phyloP scores from a whole-genome alignment of 192 early-diverging fungal genomes.

The Martensiomyces pterosporus region DNA sequence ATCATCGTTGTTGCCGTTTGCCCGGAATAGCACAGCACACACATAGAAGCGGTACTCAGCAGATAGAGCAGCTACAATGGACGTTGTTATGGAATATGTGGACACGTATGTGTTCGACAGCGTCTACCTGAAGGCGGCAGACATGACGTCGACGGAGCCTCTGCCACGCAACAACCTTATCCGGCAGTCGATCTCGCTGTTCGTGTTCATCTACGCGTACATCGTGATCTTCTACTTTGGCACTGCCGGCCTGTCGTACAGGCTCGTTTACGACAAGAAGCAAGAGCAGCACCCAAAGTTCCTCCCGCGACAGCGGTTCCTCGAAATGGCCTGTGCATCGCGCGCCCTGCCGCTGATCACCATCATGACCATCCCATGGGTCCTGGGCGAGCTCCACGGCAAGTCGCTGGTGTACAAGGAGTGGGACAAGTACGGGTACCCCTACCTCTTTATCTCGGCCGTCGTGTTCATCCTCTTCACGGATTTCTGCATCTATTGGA shows the following conservation, averaged over 20 bases:
- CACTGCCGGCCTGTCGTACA: slow-evolving; percentile 74
- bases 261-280: slow-evolving; percentile 81
- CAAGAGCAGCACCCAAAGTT: slow-evolving; percentile 93
- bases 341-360: slow-evolving; percentile 78
- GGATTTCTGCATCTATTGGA: slow-evolving; percentile 95
- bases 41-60: too few relatives aligned
- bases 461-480: slow-evolving; percentile 84
- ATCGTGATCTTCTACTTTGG: slow-evolving; percentile 77
- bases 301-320: slow-evolving; percentile 81
- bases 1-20: too few relatives aligned
- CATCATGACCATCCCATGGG: slow-evolving; percentile 85
- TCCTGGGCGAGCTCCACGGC: slow-evolving; percentile 83
- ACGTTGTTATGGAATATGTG: slow-evolving; percentile 57
- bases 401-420: slow-evolving; percentile 82
- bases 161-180: slow-evolving; percentile 58
- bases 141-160: slow-evolving; percentile 37
- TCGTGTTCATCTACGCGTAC: slow-evolving; percentile 66
- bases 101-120: slow-evolving; percentile 64
- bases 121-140: slow-evolving; percentile 54
- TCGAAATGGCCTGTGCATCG: slow-evolving; percentile 79
- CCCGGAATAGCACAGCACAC: too few relatives aligned
- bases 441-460: slow-evolving; percentile 65
- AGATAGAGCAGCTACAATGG: too few relatives aligned
- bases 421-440: slow-evolving; percentile 65
- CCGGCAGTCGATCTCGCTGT: slow-evolving; percentile 73